Percentiles rank a stretch among this genome's conserved stretches.
These are phyloP conservation scores for Hordeum pubiflorum DNA, from an alignment of 202 grass and related monocot genomes.

Conservation along the genomic window DNA sequence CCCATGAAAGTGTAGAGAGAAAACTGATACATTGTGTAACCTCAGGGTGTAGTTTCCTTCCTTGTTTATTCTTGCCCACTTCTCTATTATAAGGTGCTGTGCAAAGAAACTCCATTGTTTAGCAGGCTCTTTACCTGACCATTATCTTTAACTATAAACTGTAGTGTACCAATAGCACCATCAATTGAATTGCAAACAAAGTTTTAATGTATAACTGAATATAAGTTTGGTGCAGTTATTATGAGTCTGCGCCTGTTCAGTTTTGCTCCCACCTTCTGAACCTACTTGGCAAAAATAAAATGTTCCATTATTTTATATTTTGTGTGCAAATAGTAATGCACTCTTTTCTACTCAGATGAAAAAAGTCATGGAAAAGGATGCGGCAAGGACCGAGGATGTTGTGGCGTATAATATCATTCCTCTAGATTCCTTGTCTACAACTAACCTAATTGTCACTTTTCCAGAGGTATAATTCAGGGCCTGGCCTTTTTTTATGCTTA, in stretches of 20 bases:
- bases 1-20: neutral
- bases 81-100: neutral
- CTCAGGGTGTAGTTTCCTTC: neutral
- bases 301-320: neutral
- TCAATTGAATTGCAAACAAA: neutral
- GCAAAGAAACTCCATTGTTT: neutral
- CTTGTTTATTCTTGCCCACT: neutral
- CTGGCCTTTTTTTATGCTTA: neutral
- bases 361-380: conserved; percentile 79
- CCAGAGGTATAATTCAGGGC: conserved; percentile 46
- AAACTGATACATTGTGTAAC: neutral
- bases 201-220: neutral
- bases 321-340: conserved; percentile 15
- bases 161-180: neutral
- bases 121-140: neutral
- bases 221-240: neutral
- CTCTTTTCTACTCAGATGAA: conserved; percentile 68
- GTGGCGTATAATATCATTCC: conserved; percentile 96
- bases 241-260: neutral
- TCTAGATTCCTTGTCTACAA: conserved; percentile 63
- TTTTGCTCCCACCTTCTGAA: neutral
- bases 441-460: conserved; percentile 64
- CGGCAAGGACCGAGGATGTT: conserved; percentile 73
- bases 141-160: conserved; percentile 6
- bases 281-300: neutral